A percentile compares a stretch with the other conserved stretches of the same genome.
Evolutionary conservation across 78 protist genomes (phyloP).

Genomic region (Acrasis kona): DNA sequence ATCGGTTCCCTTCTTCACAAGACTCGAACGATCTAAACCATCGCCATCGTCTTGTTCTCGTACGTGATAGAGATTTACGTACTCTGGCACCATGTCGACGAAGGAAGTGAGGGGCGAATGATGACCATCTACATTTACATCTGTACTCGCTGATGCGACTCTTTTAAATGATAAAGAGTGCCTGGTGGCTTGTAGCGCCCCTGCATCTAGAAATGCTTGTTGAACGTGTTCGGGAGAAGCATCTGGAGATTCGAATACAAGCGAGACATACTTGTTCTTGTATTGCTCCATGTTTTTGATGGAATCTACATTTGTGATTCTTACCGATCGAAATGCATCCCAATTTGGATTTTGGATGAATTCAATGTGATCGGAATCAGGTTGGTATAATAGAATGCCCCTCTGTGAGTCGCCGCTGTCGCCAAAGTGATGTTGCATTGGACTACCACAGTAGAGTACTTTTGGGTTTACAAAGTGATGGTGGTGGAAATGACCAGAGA

Average conservation of each 20-base stretch:
- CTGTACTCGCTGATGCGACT: no score
- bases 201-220: background rate
- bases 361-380: background rate
- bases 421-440: conserved; percentile 14
- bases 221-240: background rate
- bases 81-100: background rate
- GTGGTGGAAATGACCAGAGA: conserved; percentile 10
- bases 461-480: background rate
- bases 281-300: background rate
- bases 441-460: background rate
- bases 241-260: background rate
- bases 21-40: background rate
- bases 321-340: background rate
- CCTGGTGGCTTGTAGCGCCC: background rate
- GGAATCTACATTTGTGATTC: background rate
- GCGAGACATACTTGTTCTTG: background rate
- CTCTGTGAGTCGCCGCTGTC: background rate
- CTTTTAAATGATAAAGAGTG: background rate
- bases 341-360: conserved; percentile 2
- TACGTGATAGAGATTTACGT: background rate
- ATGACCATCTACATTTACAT: no score
- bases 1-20: background rate
- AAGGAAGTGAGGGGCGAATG: no score
- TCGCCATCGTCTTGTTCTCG: background rate
- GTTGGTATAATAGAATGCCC: background rate